Evolutionary conservation across 257 asterid genomes (phyloP).

Genomic region (Coffea eugenioides): DNA sequence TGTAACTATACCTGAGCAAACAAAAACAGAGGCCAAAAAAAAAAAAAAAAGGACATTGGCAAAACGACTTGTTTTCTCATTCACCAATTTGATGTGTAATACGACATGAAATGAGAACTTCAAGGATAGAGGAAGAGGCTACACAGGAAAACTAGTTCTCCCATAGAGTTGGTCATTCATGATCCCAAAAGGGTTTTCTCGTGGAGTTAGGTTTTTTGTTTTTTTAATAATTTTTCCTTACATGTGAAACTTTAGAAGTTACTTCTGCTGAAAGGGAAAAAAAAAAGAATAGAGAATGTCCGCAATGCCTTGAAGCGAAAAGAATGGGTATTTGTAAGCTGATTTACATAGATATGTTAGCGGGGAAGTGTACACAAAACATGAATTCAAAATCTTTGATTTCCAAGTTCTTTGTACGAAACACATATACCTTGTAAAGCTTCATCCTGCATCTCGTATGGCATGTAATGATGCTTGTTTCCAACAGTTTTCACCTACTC

Average conservation of each 20-base stretch:
- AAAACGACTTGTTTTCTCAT: background rate
- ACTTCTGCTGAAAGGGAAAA: background rate
- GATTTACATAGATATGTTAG: background rate
- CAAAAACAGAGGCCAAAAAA: background rate
- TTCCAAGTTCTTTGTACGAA: background rate
- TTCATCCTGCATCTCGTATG: conserved; percentile 37
- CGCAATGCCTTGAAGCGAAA: no score
- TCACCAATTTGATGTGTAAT: background rate
- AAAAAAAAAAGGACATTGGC: background rate
- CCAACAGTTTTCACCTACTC: conserved; percentile 41
- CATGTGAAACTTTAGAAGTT: no score
- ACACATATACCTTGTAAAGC: conserved; percentile 41
- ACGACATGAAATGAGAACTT: background rate
- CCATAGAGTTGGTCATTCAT: background rate
- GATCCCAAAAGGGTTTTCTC: no score
- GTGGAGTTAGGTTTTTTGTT: no score
- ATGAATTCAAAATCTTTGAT: background rate
- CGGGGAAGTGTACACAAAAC: background rate
- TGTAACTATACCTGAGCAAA: background rate
- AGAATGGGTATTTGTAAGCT: background rate
- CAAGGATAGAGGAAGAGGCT: background rate
- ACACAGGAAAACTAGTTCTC: background rate
- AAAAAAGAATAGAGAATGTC: background rate
- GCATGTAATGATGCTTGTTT: conserved; percentile 27
- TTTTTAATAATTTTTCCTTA: no score